Percentiles rank a stretch among this genome's conserved stretches.
Conservation (phyloP, 495 filamentous ascomycete genomes). For the Hypoxylon fragiforme region DNA sequence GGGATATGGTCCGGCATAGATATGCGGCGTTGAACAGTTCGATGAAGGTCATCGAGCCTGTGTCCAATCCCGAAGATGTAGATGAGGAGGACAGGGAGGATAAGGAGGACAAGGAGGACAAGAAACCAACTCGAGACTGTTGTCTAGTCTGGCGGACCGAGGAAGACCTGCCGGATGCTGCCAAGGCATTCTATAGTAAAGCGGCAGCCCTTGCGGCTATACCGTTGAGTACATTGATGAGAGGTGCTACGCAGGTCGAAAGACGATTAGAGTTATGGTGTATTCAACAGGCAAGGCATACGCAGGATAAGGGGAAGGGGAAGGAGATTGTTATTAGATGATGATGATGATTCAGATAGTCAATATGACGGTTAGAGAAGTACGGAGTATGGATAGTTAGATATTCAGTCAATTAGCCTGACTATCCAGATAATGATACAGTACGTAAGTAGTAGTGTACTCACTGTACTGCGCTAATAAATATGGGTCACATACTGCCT, state of each 20-base stretch:
- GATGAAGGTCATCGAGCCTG: constrained; percentile 18
- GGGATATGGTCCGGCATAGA: neutral
- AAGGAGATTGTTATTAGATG: no score
- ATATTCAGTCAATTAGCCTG: neutral
- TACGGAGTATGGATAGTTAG: neutral
- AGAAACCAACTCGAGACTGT: constrained; percentile 54
- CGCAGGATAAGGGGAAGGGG: constrained; percentile 39
- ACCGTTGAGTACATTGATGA: constrained; percentile 40
- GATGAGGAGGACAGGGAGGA: constrained; percentile 24
- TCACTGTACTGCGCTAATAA: no score
- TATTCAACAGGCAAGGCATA: constrained; percentile 42
- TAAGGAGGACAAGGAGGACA: constrained; percentile 34
- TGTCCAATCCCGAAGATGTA: constrained; percentile 31
- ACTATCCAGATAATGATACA: no score
- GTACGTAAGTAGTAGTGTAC: no score
- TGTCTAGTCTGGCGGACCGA: constrained; percentile 61
- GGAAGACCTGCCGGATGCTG: constrained; percentile 59
- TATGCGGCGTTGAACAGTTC: constrained; percentile 16
- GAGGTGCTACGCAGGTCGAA: constrained; percentile 54
- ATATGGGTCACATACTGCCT: no score
- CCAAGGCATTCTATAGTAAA: constrained; percentile 57
- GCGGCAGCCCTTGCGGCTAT: constrained; percentile 51
- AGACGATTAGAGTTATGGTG: constrained; percentile 57
- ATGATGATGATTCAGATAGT: constrained; percentile 23
- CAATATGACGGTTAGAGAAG: neutral